Conservation (phyloP, 768 basidiomycete species). For the Lentinula edodes region DNA sequence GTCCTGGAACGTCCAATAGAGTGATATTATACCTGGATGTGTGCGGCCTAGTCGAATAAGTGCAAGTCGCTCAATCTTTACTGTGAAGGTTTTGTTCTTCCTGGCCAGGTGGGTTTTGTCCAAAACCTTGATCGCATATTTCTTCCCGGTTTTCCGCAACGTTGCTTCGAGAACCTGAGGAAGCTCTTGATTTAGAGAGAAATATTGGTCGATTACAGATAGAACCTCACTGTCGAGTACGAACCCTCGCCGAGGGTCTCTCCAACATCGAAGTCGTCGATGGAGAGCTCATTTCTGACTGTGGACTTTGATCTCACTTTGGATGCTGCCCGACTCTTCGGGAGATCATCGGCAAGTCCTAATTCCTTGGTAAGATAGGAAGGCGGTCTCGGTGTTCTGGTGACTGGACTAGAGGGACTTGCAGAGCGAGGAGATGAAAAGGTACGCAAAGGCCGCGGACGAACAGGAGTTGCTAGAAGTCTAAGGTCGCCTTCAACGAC, state of each 20-base stretch:
- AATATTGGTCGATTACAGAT: background rate
- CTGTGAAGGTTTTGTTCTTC: constrained; percentile 73
- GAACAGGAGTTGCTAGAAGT: constrained; percentile 31
- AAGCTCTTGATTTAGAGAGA: background rate
- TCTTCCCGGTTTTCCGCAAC: constrained; percentile 48
- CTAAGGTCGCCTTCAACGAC: constrained; percentile 14
- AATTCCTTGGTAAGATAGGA: constrained; percentile 57
- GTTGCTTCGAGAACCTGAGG: constrained; percentile 54
- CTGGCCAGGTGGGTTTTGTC: constrained; percentile 80
- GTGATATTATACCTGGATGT: constrained; percentile 77
- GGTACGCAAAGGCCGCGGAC: constrained; percentile 51
- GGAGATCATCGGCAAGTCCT: constrained; percentile 29
- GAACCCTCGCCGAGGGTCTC: constrained; percentile 76
- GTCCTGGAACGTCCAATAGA: constrained; percentile 86
- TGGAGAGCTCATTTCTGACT: constrained; percentile 36
- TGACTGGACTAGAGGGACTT: constrained; percentile 41
- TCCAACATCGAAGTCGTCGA: constrained; percentile 70
- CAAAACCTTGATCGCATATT: constrained; percentile 75
- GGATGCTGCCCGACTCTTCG: constrained; percentile 13
- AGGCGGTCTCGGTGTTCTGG: constrained; percentile 36
- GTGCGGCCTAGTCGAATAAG: constrained; percentile 66
- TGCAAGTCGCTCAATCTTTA: constrained; percentile 76
- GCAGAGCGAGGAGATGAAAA: constrained; percentile 62
- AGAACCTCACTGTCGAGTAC: constrained; percentile 62
- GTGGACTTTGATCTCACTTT: constrained; percentile 33